These are phyloP conservation scores for Penicillium desertorum DNA, from an alignment of 495 filamentous ascomycete genomes.

Conservation along the genomic window DNA sequence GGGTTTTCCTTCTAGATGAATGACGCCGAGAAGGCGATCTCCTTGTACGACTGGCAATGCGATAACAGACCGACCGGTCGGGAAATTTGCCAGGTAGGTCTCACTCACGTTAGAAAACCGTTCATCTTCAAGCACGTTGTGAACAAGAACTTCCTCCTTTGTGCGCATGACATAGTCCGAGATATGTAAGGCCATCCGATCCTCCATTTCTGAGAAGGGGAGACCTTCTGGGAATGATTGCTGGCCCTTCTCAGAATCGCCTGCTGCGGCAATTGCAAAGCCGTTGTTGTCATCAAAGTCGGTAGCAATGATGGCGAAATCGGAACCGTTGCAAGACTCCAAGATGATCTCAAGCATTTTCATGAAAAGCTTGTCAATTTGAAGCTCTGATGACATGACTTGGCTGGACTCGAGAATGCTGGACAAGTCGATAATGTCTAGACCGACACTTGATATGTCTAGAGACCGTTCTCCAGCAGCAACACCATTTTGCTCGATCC, in stretches of 20 bases:
- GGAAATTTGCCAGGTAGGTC: slow-evolving; percentile 65
- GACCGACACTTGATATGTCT: slow-evolving; percentile 48
- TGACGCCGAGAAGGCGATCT: slow-evolving; percentile 72
- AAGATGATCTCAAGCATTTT: slow-evolving; percentile 92
- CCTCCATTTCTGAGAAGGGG: slow-evolving; percentile 60
- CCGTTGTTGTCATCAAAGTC: slow-evolving; percentile 64
- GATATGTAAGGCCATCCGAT: slow-evolving; percentile 73
- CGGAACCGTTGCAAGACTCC: slow-evolving; percentile 79
- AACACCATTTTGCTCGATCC: slow-evolving; percentile 67
- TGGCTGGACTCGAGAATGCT: slow-evolving; percentile 87
- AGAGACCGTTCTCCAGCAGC: slow-evolving; percentile 36
- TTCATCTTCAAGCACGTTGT: slow-evolving; percentile 80
- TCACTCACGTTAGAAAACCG: slow-evolving; percentile 80
- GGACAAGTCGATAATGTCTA: slow-evolving; percentile 83
- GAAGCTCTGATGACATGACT: slow-evolving; percentile 84
- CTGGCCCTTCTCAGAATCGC: slow-evolving; percentile 63
- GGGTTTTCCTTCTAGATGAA: slow-evolving; percentile 82
- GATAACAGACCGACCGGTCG: slow-evolving; percentile 73
- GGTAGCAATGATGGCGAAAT: slow-evolving; percentile 74
- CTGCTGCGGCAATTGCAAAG: slow-evolving; percentile 78
- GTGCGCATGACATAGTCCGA: slow-evolving; percentile 82
- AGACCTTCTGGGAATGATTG: slow-evolving; percentile 58
- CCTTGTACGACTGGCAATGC: slow-evolving; percentile 82
- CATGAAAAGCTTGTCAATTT: slow-evolving; percentile 77
- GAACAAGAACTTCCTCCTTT: slow-evolving; percentile 77